Conservation (phyloP, 2,329 filamentous ascomycete genomes). For the Botrytis deweyae region DNA sequence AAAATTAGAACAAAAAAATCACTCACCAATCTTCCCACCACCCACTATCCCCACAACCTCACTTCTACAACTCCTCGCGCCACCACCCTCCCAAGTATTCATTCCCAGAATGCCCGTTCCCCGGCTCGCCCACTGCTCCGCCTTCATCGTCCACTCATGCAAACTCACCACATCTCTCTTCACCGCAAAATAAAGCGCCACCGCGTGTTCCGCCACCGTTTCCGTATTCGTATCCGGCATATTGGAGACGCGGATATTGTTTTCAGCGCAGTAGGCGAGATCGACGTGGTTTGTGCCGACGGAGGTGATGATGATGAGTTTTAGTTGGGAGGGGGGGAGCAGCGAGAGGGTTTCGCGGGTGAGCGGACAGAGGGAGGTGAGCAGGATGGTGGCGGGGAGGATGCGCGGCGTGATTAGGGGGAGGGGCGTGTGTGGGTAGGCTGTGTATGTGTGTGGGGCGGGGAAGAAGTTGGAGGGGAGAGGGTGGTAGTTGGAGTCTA, state of each 20-base stretch:
- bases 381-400: not conserved
- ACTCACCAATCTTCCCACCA: not conserved
- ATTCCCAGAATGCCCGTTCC: not conserved
- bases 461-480: not conserved
- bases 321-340: not conserved
- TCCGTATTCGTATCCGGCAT: slow-evolving; percentile 7
- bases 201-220: not conserved
- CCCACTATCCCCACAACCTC: slow-evolving; percentile 10
- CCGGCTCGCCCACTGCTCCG: not conserved
- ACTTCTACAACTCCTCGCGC: not conserved
- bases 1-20: no score
- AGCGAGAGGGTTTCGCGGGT: not conserved
- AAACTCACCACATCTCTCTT: not conserved
- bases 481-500: slow-evolving; percentile 3
- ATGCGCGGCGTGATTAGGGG: not conserved
- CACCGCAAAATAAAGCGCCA: slow-evolving; percentile 13
- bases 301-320: slow-evolving; percentile 14
- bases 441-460: not conserved
- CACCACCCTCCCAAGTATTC: not conserved
- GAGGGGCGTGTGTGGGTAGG: not conserved
- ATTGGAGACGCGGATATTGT: not conserved
- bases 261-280: not conserved
- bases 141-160: slow-evolving; percentile 14
- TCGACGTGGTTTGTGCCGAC: slow-evolving; percentile 15
- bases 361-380: slow-evolving; percentile 1